phyloP scores from a whole-genome alignment of 345 rosid genomes.

The Bruguiera sexangula region DNA sequence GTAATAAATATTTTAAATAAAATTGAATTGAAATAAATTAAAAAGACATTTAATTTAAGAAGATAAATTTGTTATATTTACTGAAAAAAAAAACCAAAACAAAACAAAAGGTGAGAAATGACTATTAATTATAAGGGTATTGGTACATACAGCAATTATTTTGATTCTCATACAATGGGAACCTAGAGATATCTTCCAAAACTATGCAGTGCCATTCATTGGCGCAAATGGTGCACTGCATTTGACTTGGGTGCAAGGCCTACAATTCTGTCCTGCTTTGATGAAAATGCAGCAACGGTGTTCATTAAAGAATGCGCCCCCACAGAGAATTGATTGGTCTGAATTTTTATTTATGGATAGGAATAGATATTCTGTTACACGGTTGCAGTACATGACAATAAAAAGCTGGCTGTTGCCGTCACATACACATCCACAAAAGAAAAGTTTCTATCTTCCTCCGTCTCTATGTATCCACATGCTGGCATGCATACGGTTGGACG shows the following conservation, averaged over 20 bases:
- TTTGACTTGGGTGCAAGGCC: constrained; percentile 2
- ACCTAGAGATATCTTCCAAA: background rate
- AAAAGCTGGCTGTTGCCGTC: constrained; percentile 14
- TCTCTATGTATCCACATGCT: background rate
- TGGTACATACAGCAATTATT: too few relatives aligned
- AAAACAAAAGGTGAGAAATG: too few relatives aligned
- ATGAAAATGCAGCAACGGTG: constrained; percentile 15
- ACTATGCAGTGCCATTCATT: background rate
- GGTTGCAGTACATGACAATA: constrained; percentile 23
- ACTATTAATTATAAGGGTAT: too few relatives aligned
- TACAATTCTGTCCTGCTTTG: constrained; percentile 5
- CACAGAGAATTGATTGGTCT: constrained; percentile 20
- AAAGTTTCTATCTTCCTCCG: background rate
- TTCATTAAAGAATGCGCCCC: constrained; percentile 17
- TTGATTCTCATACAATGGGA: too few relatives aligned
- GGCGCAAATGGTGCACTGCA: background rate
- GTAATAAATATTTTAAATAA: too few relatives aligned
- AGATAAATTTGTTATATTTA: too few relatives aligned
- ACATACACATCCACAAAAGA: background rate
- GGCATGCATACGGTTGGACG: background rate
- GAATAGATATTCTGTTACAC: constrained; percentile 20
- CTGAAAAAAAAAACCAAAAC: too few relatives aligned
- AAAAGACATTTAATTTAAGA: too few relatives aligned
- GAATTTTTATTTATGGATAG: constrained; percentile 14
- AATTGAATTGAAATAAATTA: too few relatives aligned